phyloP scores from a whole-genome alignment of 2,329 filamentous ascomycete species.

The Diaporthe vexans region DNA sequence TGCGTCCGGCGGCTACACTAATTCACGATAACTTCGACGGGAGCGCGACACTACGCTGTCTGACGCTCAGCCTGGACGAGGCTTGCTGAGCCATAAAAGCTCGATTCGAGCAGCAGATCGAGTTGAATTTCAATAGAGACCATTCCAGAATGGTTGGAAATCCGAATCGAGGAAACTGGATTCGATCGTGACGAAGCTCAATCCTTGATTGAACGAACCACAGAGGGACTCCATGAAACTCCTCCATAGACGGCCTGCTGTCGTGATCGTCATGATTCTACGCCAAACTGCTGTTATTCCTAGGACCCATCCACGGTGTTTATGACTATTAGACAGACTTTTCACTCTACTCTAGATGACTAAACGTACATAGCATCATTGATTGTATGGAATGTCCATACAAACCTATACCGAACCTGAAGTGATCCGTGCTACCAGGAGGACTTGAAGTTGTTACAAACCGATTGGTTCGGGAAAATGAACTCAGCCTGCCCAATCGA shows the following conservation, averaged over 20 bases:
- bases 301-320: background rate
- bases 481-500: background rate
- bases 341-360: no score
- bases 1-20: background rate
- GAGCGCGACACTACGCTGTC: no score
- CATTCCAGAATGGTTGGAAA: no score
- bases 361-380: background rate
- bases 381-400: background rate
- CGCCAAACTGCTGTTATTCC: background rate
- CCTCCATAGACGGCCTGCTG: no score
- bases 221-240: no score
- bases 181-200: fast-evolving
- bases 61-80: background rate
- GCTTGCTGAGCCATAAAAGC: background rate
- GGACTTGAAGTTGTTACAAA: background rate
- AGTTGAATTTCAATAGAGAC: background rate
- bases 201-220: no score
- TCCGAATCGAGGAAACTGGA: background rate
- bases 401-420: background rate
- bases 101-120: background rate
- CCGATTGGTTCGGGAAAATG: background rate
- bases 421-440: no score
- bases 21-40: no score
- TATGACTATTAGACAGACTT: background rate
- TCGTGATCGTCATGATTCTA: background rate